Percentiles rank a stretch among this genome's conserved stretches.
phyloP scores from a whole-genome alignment of 805 yeast genomes.

The Candida silvatica region DNA sequence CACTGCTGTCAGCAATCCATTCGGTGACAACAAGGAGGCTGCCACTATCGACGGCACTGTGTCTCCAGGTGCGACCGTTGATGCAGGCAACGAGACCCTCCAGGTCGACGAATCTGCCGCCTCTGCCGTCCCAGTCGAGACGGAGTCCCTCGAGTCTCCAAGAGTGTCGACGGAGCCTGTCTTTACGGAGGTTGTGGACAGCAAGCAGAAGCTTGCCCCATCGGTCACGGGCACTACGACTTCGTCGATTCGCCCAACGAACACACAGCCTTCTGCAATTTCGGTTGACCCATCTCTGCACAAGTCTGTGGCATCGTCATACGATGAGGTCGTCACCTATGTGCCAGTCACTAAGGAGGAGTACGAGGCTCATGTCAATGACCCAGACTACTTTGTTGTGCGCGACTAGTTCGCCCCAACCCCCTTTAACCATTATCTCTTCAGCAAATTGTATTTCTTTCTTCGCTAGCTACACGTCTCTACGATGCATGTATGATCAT shows the following conservation, averaged over 20 bases:
- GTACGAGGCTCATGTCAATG: slow-evolving; percentile 32
- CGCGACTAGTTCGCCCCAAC: slow-evolving; percentile 1
- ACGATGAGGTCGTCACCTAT: slow-evolving; percentile 27
- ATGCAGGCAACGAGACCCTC: too few relatives aligned
- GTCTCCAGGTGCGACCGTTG: too few relatives aligned
- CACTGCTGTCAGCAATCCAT: neutral
- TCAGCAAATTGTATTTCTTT: neutral
- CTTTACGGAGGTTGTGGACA: slow-evolving; percentile 19
- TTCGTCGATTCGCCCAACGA: too few relatives aligned
- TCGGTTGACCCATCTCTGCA: neutral
- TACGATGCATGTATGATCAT: neutral
- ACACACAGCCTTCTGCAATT: too few relatives aligned
- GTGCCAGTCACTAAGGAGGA: slow-evolving; percentile 44
- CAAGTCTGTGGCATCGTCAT: neutral
- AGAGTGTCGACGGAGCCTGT: slow-evolving; percentile 14
- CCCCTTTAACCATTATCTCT: too few relatives aligned
- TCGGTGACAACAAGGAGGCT: neutral
- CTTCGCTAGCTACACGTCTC: neutral
- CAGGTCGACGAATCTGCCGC: neutral
- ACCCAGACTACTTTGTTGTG: slow-evolving; percentile 39
- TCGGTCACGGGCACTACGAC: too few relatives aligned
- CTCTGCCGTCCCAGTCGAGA: too few relatives aligned
- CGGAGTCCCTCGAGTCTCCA: neutral
- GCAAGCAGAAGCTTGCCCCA: slow-evolving; percentile 12
- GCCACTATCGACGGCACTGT: too few relatives aligned